Evolutionary conservation across 1,284 basidiomycete species (phyloP).

Genomic region (Cystobasidium slooffiae): DNA sequence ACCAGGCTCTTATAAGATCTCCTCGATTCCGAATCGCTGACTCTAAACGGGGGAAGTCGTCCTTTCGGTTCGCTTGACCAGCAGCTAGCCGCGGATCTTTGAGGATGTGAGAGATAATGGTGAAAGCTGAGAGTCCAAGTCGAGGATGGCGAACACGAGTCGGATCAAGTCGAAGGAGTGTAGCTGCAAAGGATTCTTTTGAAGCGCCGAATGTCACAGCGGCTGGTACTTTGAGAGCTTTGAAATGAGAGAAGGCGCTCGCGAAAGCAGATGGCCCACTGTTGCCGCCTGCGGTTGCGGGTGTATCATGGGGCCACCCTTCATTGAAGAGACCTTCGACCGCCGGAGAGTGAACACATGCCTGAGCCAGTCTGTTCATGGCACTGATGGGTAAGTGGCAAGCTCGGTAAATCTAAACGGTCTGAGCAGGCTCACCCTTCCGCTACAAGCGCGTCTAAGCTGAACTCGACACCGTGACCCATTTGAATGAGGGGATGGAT

Average conservation of each 20-base stretch:
- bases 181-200: slow-evolving; percentile 46
- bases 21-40: slow-evolving; percentile 39
- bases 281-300: slow-evolving; percentile 44
- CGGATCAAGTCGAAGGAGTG: slow-evolving; percentile 45
- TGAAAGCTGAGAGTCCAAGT: slow-evolving; percentile 50
- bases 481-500: slow-evolving; percentile 56
- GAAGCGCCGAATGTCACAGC: slow-evolving; percentile 30
- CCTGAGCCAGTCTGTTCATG: slow-evolving; percentile 46
- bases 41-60: slow-evolving; percentile 48
- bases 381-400: neutral
- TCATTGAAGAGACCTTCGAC: slow-evolving; percentile 47
- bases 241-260: slow-evolving; percentile 18
- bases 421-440: slow-evolving; percentile 49
- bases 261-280: slow-evolving; percentile 46
- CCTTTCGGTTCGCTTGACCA: slow-evolving; percentile 45
- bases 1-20: slow-evolving; percentile 46
- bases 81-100: slow-evolving; percentile 50
- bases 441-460: slow-evolving; percentile 50
- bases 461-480: slow-evolving; percentile 55
- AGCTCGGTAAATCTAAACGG: neutral
- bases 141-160: slow-evolving; percentile 44
- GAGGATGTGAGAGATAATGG: slow-evolving; percentile 50
- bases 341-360: slow-evolving; percentile 46
- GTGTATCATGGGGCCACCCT: slow-evolving; percentile 44
- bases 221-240: slow-evolving; percentile 7